phyloP scores from a whole-genome alignment of 345 rosid species.

The Balakata baccata region DNA sequence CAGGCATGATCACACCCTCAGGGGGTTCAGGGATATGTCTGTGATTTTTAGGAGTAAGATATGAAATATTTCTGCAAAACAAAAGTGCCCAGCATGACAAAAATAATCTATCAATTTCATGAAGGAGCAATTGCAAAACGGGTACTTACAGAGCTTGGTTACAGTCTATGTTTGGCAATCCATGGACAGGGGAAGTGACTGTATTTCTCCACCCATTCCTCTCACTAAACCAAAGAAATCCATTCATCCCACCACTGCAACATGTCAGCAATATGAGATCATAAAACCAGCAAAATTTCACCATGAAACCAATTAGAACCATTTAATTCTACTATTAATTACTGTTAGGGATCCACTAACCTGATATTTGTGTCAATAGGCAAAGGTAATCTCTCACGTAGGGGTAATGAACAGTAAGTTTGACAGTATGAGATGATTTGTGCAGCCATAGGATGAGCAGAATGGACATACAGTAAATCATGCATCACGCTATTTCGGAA shows the following conservation, averaged over 20 bases:
- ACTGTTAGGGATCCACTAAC: slow-evolving; percentile 31
- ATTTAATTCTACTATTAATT: slow-evolving; percentile 2
- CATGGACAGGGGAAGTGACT: slow-evolving; percentile 63
- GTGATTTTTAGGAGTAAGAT: slow-evolving; percentile 49
- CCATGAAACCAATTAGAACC: slow-evolving; percentile 10
- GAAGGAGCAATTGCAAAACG: slow-evolving; percentile 19
- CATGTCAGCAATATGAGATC: slow-evolving; percentile 19
- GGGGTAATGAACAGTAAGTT: slow-evolving; percentile 24
- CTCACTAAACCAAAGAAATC: slow-evolving; percentile 63
- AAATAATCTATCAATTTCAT: slow-evolving; percentile 13
- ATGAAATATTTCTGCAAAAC: slow-evolving; percentile 64
- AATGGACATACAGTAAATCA: slow-evolving; percentile 76
- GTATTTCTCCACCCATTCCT: slow-evolving; percentile 48
- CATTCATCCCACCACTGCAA: slow-evolving; percentile 91
- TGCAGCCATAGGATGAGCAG: slow-evolving; percentile 58
- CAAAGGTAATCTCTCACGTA: slow-evolving; percentile 42
- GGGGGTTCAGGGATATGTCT: slow-evolving; percentile 77
- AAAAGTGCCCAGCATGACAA: slow-evolving; percentile 6
- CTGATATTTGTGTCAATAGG: slow-evolving; percentile 58
- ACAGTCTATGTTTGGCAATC: slow-evolving; percentile 55
- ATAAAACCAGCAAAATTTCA: slow-evolving; percentile 23
- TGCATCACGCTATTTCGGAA: slow-evolving; percentile 79
- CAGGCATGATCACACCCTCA: slow-evolving; percentile 59
- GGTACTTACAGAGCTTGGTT: slow-evolving; percentile 70
- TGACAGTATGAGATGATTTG: slow-evolving; percentile 47